Percentiles rank a stretch among this genome's conserved stretches.
Conservation (phyloP, 768 basidiomycete genomes). For the Psilocybe cyanescens region DNA sequence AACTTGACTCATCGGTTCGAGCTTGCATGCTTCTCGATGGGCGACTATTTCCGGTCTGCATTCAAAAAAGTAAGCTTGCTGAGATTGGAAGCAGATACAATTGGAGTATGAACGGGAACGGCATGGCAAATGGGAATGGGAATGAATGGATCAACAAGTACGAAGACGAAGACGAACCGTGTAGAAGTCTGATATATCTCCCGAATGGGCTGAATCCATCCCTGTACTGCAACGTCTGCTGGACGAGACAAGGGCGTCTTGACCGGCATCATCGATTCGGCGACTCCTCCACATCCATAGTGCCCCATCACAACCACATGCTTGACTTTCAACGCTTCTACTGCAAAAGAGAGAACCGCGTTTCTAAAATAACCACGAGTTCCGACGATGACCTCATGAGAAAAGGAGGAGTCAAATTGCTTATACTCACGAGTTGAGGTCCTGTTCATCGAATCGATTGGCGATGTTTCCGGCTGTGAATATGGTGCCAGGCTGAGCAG, state of each 20-base stretch:
- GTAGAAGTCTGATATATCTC: conserved; percentile 34
- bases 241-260: conserved; percentile 1
- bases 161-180: conserved; percentile 5
- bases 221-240: conserved; percentile 37
- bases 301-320: conserved; percentile 36
- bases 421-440: conserved; percentile 30
- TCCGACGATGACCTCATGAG: not conserved
- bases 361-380: conserved; percentile 19
- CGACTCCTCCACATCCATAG: conserved; percentile 35
- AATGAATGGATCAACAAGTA: no score
- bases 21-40: conserved; percentile 27
- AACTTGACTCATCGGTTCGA: conserved; percentile 14
- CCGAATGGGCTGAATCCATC: conserved; percentile 43
- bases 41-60: conserved; percentile 34
- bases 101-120: no score
- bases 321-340: conserved; percentile 29
- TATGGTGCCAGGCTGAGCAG: conserved; percentile 31
- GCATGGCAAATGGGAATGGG: not conserved
- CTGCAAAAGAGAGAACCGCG: conserved; percentile 32
- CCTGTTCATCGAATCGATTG: conserved; percentile 33
- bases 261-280: conserved; percentile 27
- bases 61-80: not conserved
- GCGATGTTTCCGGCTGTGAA: conserved; percentile 38
- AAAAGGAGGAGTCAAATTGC: not conserved
- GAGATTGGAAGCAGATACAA: not conserved